Evolutionary conservation across 306 rosid genomes (phyloP).

Genomic region (Pterocarpus macrocarpus): DNA sequence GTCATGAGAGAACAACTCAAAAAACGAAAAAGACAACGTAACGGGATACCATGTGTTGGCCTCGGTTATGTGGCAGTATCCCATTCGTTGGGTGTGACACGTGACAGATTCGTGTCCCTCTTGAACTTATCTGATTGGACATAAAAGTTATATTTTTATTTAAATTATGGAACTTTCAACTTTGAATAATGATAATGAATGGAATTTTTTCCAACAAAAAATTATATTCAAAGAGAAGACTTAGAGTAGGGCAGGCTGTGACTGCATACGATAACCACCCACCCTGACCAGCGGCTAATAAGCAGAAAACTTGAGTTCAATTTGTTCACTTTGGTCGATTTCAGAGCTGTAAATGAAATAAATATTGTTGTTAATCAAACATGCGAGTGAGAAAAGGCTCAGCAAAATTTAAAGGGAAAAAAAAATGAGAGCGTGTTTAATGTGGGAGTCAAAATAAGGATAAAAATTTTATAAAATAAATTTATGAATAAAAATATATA

Average conservation of each 20-base stretch:
- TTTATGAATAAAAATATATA: no score
- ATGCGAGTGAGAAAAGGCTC: background rate
- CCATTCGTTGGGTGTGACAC: conserved; percentile 60
- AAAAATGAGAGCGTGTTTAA: no score
- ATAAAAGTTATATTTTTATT: background rate
- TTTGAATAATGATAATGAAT: conserved; percentile 52
- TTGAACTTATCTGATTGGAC: conserved; percentile 53
- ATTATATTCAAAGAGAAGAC: conserved; percentile 50
- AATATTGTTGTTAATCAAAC: background rate
- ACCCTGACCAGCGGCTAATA: conserved; percentile 41
- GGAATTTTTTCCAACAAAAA: conserved; percentile 25
- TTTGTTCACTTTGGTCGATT: background rate
- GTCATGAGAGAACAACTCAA: conserved; percentile 42
- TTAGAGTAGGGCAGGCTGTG: conserved; percentile 62
- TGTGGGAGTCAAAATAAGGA: no score
- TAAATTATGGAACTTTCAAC: conserved; percentile 30
- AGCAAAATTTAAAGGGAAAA: background rate
- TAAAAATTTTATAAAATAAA: no score
- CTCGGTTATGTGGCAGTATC: conserved; percentile 23
- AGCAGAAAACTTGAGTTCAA: background rate
- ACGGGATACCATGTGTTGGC: conserved; percentile 49
- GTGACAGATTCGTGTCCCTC: conserved; percentile 57
- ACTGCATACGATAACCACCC: conserved; percentile 48
- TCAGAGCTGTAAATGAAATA: background rate
- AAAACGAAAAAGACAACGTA: conserved; percentile 51